Conservation (phyloP, 495 filamentous ascomycete species). For the Xylaria acuta region DNA sequence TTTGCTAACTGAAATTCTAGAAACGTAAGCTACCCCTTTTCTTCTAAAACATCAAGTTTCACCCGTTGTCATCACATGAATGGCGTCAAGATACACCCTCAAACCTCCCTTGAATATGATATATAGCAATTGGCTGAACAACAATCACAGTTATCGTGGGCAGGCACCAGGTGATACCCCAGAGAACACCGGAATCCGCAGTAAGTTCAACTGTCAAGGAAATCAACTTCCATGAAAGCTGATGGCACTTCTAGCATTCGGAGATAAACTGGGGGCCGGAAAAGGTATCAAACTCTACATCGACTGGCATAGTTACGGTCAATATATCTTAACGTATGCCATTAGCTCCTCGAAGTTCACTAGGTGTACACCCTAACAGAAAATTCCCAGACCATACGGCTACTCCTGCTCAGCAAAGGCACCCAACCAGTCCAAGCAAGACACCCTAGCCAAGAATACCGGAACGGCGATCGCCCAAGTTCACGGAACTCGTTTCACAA, state of each 20-base stretch:
- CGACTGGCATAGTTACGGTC: conserved; percentile 67
- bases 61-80: background rate
- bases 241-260: conserved; percentile 31
- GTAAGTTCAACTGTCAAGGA: conserved; percentile 21
- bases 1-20: conserved; percentile 28
- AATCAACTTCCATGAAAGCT: background rate
- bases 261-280: conserved; percentile 47
- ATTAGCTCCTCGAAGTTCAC: too few relatives aligned
- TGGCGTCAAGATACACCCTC: background rate
- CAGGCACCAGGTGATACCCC: conserved; percentile 43
- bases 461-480: conserved; percentile 50
- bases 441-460: conserved; percentile 41
- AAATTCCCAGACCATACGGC: too few relatives aligned
- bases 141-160: conserved; percentile 36
- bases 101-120: background rate
- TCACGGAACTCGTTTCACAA: conserved; percentile 56
- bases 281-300: conserved; percentile 65
- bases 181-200: conserved; percentile 42
- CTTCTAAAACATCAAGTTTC: background rate
- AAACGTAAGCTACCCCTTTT: conserved; percentile 36
- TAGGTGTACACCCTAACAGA: too few relatives aligned
- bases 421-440: conserved; percentile 57
- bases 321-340: conserved; percentile 53
- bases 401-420: conserved; percentile 46
- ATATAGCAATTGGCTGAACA: background rate